Evolutionary conservation across 306 rosid genomes (phyloP), one percentile per base, ranked within the genome.

Genomic region (Cicer yamashitae): DNA sequence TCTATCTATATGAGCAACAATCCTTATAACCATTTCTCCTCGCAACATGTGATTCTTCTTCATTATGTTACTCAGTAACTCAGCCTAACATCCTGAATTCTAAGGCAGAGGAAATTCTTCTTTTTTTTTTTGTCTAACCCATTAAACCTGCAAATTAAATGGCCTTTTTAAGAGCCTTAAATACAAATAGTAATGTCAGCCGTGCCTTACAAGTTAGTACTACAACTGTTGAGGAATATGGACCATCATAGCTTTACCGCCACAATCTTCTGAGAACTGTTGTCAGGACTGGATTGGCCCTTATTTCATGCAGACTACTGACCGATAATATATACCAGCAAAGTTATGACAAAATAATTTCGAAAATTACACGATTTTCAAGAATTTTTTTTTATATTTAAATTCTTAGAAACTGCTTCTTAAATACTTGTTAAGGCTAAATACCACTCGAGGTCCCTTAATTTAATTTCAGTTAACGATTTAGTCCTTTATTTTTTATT

Each of bases 231-330:
- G n/a, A 39, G n/a, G 69, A 38, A 38, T 38, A 62, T 38, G 68
- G 68, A 62, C 47, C 68, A 62, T 62, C 68, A 62, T n/a, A 39
- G 47, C 47, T 40, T 62, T 22, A 37, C 12, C 68, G 25, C 68
- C 45, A 39, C 46, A 14, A 62, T 62, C 25, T 38, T 4, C 7
- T 14, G 13, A 62, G 14, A 57, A 62, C 45, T n/a, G 30, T 62
- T 62, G 68, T 39, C 47, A 14, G 68, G 25, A 14, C 8, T 62
- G 47, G 34, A 22, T 1, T 18, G 61, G 2, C 34, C 37, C 37
- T 30, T 30, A 30, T 30, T 20, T 57, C 39, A 57, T 18, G 63
- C 10, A 18, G 63, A 39, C 39, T 57, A 20, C 63, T 57, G 39
- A 22, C n/a, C 38, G 22, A 57, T 57, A 10, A 57, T 57, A 37